Conservation (phyloP, 768 basidiomycete species). For the Pisolithus albus region DNA sequence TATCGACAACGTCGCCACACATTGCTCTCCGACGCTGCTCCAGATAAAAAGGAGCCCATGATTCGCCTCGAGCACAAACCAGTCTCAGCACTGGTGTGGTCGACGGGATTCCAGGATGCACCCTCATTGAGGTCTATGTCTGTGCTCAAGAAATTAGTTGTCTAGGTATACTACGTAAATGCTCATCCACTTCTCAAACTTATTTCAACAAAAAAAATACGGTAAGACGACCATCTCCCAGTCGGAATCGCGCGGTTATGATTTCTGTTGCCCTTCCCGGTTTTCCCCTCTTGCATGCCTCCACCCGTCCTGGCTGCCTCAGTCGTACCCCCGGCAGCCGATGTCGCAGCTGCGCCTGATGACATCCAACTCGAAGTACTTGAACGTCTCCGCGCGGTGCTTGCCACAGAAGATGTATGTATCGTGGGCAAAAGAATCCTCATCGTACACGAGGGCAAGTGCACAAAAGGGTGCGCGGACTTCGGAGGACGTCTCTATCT, state of each 20-base stretch:
- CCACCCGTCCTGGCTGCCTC: slow-evolving; percentile 4
- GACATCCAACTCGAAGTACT: slow-evolving; percentile 40
- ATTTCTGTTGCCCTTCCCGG: slow-evolving; percentile 49
- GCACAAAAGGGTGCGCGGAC: slow-evolving; percentile 22
- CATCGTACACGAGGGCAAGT: too few species aligned
- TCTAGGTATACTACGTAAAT: slow-evolving; percentile 72
- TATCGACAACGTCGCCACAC: too few species aligned
- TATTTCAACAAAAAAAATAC: slow-evolving; percentile 67
- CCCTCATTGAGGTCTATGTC: background rate
- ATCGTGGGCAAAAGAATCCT: slow-evolving; percentile 67
- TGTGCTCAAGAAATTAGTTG: background rate
- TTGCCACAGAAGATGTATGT: slow-evolving; percentile 56
- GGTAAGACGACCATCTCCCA: slow-evolving; percentile 78
- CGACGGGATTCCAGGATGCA: slow-evolving; percentile 12
- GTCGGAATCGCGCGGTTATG: slow-evolving; percentile 72
- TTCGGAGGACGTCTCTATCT: slow-evolving; percentile 21
- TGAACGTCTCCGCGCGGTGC: slow-evolving; percentile 41
- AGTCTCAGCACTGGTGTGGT: too few species aligned
- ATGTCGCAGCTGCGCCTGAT: slow-evolving; percentile 1
- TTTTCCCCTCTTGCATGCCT: slow-evolving; percentile 6
- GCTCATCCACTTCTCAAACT: slow-evolving; percentile 45
- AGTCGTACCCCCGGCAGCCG: slow-evolving; percentile 35
- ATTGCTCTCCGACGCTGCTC: too few species aligned
- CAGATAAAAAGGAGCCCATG: too few species aligned
- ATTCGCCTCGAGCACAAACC: too few species aligned